phyloP scores from a whole-genome alignment of 2,329 filamentous ascomycete species.

The Alternaria consortialis region DNA sequence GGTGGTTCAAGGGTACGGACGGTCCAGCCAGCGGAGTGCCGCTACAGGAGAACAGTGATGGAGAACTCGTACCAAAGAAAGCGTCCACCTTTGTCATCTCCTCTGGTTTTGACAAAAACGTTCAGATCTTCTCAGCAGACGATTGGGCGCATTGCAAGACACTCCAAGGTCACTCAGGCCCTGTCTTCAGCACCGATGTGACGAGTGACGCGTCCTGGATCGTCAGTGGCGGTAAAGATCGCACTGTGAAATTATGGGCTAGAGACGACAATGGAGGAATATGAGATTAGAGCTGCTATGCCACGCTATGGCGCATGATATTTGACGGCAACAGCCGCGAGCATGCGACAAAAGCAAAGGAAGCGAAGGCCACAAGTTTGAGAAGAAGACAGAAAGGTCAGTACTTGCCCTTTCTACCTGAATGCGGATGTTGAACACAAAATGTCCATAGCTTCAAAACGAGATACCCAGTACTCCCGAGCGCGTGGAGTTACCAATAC shows the following conservation, averaged over 20 bases:
- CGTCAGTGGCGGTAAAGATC: conserved; percentile 90
- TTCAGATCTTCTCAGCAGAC: conserved; percentile 95
- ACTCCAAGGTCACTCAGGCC: conserved; percentile 88
- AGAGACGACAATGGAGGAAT: conserved; percentile 65
- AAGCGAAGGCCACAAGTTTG: conserved; percentile 12
- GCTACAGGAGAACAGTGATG: conserved; percentile 70
- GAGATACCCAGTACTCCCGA: conserved; percentile 28
- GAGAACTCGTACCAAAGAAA: conserved; percentile 75
- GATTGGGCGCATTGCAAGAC: conserved; percentile 93
- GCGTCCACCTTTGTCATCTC: conserved; percentile 91
- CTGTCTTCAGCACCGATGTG: conserved; percentile 89
- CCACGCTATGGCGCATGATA: conserved; percentile 1
- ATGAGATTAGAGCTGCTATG: conserved; percentile 26
- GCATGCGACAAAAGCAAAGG: conserved; percentile 1
- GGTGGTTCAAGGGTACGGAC: conserved; percentile 92
- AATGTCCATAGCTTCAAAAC: conserved; percentile 23
- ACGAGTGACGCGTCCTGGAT: conserved; percentile 90
- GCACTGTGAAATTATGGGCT: conserved; percentile 96
- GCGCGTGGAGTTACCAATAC: conserved; percentile 16
- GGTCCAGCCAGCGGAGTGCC: conserved; percentile 71
- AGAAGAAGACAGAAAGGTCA: conserved; percentile 19
- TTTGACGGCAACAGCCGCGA: neutral
- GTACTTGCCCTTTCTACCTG: conserved; percentile 17
- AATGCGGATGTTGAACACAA: conserved; percentile 21
- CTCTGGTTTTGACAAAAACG: conserved; percentile 90